phyloP scores from a whole-genome alignment of 768 basidiomycete genomes.

The Tylopilus balloui region DNA sequence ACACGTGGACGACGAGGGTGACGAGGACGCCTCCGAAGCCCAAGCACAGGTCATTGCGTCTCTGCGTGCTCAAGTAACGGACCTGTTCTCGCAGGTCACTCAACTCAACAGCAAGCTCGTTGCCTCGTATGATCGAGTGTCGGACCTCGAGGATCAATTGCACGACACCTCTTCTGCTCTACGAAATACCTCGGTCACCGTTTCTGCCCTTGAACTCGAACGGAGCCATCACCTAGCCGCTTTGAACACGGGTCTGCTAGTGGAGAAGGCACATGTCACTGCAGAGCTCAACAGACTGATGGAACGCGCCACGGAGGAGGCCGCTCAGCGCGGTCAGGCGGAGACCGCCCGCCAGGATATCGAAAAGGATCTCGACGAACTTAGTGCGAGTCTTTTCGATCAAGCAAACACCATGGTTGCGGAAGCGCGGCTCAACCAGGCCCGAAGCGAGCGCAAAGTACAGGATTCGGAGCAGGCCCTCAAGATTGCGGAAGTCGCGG shows the following conservation, averaged over 20 bases:
- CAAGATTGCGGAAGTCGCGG: constrained; percentile 81
- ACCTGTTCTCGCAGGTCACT: constrained; percentile 85
- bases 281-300: constrained; percentile 89
- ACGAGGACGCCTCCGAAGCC: constrained; percentile 49
- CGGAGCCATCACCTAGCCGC: constrained; percentile 84
- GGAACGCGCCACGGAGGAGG: constrained; percentile 94
- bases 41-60: constrained; percentile 81
- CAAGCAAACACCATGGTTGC: constrained; percentile 99
- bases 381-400: constrained; percentile 84
- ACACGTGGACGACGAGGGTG: constrained; percentile 15
- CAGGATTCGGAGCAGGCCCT: constrained; percentile 73
- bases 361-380: constrained; percentile 91
- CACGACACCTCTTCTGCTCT: constrained; percentile 60
- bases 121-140: constrained; percentile 84
- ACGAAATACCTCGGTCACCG: constrained; percentile 56
- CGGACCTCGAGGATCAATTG: constrained; percentile 87
- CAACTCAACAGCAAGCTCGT: constrained; percentile 93
- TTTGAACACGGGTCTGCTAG: constrained; percentile 85
- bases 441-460: constrained; percentile 69
- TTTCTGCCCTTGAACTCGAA: constrained; percentile 80
- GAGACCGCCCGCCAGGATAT: constrained; percentile 79
- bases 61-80: constrained; percentile 75
- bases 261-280: constrained; percentile 88
- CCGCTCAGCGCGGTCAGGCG: constrained; percentile 84
- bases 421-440: constrained; percentile 68